These are phyloP conservation scores for Fraxinus platypoda DNA, from an alignment of 305 asterid species.

Conservation along the genomic window DNA sequence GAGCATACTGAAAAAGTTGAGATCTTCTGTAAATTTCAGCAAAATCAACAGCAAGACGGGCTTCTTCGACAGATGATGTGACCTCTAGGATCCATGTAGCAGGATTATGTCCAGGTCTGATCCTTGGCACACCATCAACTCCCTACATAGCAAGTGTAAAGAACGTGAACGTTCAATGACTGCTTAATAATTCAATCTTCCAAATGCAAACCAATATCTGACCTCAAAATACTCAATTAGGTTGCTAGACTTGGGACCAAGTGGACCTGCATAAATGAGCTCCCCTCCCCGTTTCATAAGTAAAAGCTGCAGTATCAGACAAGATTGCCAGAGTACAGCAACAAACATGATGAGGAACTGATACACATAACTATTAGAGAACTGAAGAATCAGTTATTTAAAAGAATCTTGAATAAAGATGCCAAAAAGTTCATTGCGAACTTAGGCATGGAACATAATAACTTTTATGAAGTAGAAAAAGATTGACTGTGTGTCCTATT, in stretches of 20 bases:
- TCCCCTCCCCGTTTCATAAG: slow-evolving; percentile 96
- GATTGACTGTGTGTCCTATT: not conserved
- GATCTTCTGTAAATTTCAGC: slow-evolving; percentile 83
- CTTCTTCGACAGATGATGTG: slow-evolving; percentile 76
- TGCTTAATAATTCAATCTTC: slow-evolving; percentile 19
- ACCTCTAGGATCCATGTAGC: slow-evolving; percentile 98
- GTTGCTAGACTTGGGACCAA: slow-evolving; percentile 81
- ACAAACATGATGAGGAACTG: not conserved
- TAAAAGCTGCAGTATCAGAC: slow-evolving; percentile 61
- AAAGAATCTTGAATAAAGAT: slow-evolving; percentile 8
- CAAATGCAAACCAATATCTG: slow-evolving; percentile 11
- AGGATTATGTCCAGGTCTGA: slow-evolving; percentile 85
- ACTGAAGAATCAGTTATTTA: not conserved
- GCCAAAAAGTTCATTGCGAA: not conserved
- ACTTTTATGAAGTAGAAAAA: not conserved
- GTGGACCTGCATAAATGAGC: slow-evolving; percentile 92
- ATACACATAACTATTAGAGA: not conserved
- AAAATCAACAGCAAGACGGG: slow-evolving; percentile 80
- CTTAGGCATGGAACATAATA: not conserved
- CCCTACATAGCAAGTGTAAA: slow-evolving; percentile 42
- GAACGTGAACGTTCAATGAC: slow-evolving; percentile 14
- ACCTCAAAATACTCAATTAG: slow-evolving; percentile 93
- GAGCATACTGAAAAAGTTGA: slow-evolving; percentile 61
- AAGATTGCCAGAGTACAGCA: slow-evolving; percentile 26
- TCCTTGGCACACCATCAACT: slow-evolving; percentile 72